These are phyloP conservation scores for Ampelomyces quisqualis DNA, from an alignment of 2,329 filamentous ascomycete genomes.

Conservation along the genomic window DNA sequence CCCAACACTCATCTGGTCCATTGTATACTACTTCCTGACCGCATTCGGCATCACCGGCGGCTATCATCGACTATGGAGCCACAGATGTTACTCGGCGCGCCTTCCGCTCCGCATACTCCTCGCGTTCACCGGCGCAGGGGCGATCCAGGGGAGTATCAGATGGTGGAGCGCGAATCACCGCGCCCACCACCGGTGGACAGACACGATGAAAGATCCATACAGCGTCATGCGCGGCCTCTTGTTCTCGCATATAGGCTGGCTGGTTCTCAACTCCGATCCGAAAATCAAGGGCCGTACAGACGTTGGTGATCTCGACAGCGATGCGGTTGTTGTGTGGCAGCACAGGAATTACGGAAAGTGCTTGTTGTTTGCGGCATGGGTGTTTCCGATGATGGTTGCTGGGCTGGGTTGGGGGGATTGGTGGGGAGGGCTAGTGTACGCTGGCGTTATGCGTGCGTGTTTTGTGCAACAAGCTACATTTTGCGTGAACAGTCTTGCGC, in stretches of 20 bases:
- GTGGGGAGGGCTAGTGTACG: slow-evolving; percentile 52
- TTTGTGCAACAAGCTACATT: slow-evolving; percentile 55
- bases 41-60: slow-evolving; percentile 60
- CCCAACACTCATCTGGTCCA: slow-evolving; percentile 71
- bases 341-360: slow-evolving; percentile 50
- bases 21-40: slow-evolving; percentile 79
- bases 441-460: slow-evolving; percentile 51
- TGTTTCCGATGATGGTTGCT: slow-evolving; percentile 49
- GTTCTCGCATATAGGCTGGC: slow-evolving; percentile 53
- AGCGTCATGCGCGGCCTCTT: slow-evolving; percentile 50
- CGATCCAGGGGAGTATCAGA: slow-evolving; percentile 51
- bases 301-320: slow-evolving; percentile 53
- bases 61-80: slow-evolving; percentile 74
- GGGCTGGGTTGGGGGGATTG: slow-evolving; percentile 53
- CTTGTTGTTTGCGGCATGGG: slow-evolving; percentile 45
- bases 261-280: slow-evolving; percentile 54
- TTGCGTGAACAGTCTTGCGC: slow-evolving; percentile 55
- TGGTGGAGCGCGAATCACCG: slow-evolving; percentile 53
- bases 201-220: slow-evolving; percentile 54
- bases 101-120: slow-evolving; percentile 49
- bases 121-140: slow-evolving; percentile 49
- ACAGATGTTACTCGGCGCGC: slow-evolving; percentile 49
- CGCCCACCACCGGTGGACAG: slow-evolving; percentile 54
- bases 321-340: slow-evolving; percentile 51
- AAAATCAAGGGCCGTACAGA: slow-evolving; percentile 53